A percentile compares a stretch with the other conserved stretches of the same genome.
These are phyloP conservation scores for Botrytis squamosa DNA, from an alignment of 2,329 filamentous ascomycete species.

Conservation along the genomic window DNA sequence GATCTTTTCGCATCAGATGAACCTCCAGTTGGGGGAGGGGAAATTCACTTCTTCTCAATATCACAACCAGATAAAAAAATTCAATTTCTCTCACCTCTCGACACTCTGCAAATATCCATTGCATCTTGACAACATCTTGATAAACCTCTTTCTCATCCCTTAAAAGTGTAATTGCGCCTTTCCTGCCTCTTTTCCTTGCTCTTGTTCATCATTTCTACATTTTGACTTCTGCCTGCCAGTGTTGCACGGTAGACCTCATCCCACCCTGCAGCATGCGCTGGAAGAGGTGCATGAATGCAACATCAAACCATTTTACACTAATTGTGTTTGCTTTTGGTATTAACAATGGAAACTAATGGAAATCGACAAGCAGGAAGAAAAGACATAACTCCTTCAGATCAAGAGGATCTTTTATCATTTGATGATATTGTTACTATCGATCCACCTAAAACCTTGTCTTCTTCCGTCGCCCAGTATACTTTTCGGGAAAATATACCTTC, in stretches of 20 bases:
- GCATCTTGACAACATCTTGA: not conserved
- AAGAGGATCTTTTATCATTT: not conserved
- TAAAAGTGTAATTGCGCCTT: not conserved
- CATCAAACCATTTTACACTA: not conserved
- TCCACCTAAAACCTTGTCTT: not conserved
- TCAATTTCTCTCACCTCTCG: not conserved
- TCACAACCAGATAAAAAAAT: not conserved
- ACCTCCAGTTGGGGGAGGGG: not conserved
- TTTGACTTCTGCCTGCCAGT: not conserved
- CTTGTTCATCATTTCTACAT: not conserved
- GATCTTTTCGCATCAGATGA: not conserved
- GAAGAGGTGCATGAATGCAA: not conserved
- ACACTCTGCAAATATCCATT: not conserved
- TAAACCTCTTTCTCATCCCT: not conserved
- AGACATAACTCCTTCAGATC: not conserved
- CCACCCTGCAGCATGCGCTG: not conserved
- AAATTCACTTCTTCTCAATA: not conserved
- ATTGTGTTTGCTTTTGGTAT: not conserved
- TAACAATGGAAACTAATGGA: slow-evolving; percentile 1
- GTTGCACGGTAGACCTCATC: not conserved
- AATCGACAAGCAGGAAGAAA: not conserved
- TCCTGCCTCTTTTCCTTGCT: not conserved
- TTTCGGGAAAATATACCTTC: not conserved
- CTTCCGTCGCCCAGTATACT: not conserved
- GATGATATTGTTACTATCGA: not conserved